Conservation (phyloP, 495 filamentous ascomycete genomes). For the Copromyces sp. region DNA sequence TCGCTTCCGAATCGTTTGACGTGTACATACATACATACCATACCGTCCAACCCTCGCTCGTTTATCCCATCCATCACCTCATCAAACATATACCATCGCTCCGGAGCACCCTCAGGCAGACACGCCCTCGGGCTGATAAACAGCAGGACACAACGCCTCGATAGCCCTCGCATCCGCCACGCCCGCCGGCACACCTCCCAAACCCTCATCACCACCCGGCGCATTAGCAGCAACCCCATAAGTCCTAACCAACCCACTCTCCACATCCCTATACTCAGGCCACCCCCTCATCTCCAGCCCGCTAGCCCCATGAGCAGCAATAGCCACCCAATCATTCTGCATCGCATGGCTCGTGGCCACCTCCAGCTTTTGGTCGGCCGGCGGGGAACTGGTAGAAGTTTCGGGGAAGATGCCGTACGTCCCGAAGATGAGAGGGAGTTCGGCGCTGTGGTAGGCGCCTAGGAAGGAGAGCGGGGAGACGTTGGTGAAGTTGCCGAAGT, state of each 20-base stretch:
- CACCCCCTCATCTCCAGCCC: background rate
- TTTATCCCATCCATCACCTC: background rate
- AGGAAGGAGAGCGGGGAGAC: conserved; percentile 30
- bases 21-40: no score
- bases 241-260: background rate
- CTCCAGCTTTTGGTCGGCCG: conserved; percentile 8
- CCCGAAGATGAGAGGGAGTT: conserved; percentile 41
- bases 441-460: conserved; percentile 42
- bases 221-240: background rate
- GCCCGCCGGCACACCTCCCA: background rate
- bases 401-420: conserved; percentile 29
- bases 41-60: no score
- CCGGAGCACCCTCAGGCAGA: background rate
- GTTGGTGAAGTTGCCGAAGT: conserved; percentile 39
- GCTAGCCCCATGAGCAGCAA: conserved; percentile 12
- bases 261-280: background rate
- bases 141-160: background rate
- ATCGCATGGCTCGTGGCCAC: conserved; percentile 23
- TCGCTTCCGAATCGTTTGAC: no score
- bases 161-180: background rate
- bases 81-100: background rate
- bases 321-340: conserved; percentile 34
- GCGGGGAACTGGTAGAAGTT: conserved; percentile 9
- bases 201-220: background rate
- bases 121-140: background rate